Evolutionary conservation across 805 yeast genomes (phyloP).

Genomic region (Metschnikowia orientalis): DNA sequence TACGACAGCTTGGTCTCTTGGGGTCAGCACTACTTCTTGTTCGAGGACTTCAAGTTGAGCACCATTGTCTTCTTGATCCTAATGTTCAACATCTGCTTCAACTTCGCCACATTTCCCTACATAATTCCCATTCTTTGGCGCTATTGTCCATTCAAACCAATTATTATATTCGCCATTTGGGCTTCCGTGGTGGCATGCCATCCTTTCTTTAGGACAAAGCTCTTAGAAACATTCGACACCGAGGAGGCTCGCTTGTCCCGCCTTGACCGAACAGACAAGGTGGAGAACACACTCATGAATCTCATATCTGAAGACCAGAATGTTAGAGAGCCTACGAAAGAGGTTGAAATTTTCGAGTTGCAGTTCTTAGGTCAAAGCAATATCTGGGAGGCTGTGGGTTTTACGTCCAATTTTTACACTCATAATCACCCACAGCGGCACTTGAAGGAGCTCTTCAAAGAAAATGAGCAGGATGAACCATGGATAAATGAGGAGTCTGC

Average conservation of each 20-base stretch:
- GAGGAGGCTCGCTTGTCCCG: constrained; percentile 60
- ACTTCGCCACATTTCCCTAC: constrained; percentile 27
- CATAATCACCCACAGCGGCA: constrained; percentile 34
- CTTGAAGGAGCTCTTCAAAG: constrained; percentile 8
- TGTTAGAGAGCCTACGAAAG: constrained; percentile 12
- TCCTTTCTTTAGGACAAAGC: constrained; percentile 47
- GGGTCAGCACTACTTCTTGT: constrained; percentile 56
- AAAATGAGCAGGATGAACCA: constrained; percentile 3
- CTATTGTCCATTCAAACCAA: constrained; percentile 25
- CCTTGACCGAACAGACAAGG: constrained; percentile 43
- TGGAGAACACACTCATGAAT: constrained; percentile 38
- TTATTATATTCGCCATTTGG: constrained; percentile 50
- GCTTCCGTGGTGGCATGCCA: constrained; percentile 37
- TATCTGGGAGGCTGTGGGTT: constrained; percentile 65
- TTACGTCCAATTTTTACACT: constrained; percentile 50
- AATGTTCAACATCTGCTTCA: constrained; percentile 20
- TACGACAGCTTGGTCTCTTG: constrained; percentile 55
- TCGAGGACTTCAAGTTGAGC: constrained; percentile 58
- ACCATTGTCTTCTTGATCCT: constrained; percentile 44
- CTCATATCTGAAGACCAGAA: constrained; percentile 9
- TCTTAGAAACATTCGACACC: constrained; percentile 48
- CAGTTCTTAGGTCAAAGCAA: constrained; percentile 49
- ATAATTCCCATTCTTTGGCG: constrained; percentile 27
- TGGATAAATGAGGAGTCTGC: neutral
- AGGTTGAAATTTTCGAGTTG: constrained; percentile 62